These are phyloP conservation scores for Neurospora sp. DNA, from an alignment of 495 filamentous ascomycete genomes.

Conservation along the genomic window DNA sequence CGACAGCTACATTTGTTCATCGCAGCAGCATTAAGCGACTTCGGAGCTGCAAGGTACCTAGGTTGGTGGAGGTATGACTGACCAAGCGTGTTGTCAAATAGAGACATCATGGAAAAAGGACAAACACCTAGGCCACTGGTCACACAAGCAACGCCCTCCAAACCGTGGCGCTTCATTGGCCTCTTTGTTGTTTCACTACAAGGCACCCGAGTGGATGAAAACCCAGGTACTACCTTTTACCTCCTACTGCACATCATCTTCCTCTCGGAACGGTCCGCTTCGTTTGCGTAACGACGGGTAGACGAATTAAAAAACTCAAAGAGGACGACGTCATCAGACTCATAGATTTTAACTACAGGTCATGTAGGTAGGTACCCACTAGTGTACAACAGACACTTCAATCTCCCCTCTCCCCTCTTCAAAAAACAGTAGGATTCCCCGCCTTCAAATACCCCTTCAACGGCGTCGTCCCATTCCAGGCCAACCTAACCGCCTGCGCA, in stretches of 20 bases:
- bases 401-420: too few species aligned
- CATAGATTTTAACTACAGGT: too few species aligned
- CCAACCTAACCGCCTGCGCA: conserved; percentile 47
- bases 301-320: too few species aligned
- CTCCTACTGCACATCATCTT: background rate
- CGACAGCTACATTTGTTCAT: too few species aligned
- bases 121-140: background rate
- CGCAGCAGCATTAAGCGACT: too few species aligned
- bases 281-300: background rate
- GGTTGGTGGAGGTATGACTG: too few species aligned
- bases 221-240: background rate
- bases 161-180: background rate
- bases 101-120: background rate
- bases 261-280: background rate
- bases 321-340: too few species aligned
- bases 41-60: too few species aligned
- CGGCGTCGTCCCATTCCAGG: conserved; percentile 25
- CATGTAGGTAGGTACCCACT: too few species aligned
- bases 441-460: conserved; percentile 15
- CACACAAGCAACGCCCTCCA: background rate
- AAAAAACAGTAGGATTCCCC: conserved; percentile 14
- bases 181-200: background rate
- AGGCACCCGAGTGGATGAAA: background rate
- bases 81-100: too few species aligned
- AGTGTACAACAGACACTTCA: too few species aligned